These are phyloP conservation scores for Venustampulla echinocandica DNA, from an alignment of 495 filamentous ascomycete genomes.

Conservation along the genomic window DNA sequence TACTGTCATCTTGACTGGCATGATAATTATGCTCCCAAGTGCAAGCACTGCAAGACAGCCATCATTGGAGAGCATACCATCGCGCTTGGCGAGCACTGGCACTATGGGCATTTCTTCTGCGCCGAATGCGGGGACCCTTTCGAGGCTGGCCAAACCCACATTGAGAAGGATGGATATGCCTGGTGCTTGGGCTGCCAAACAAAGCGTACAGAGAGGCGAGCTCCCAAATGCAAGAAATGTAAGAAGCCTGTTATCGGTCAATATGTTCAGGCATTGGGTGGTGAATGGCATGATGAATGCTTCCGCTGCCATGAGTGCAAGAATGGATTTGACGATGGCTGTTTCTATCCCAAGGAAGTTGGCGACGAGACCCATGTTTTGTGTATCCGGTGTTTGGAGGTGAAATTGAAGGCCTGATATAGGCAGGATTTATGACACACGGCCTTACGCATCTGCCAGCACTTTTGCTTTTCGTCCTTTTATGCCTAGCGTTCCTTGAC, in stretches of 20 bases:
- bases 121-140: conserved; percentile 98
- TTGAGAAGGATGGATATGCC: conserved; percentile 97
- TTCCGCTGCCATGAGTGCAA: conserved; percentile 63
- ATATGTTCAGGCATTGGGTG: conserved; percentile 77
- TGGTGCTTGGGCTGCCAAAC: conserved; percentile 95
- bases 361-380: conserved; percentile 35
- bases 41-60: conserved; percentile 95
- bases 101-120: conserved; percentile 98
- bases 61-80: conserved; percentile 94
- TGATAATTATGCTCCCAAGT: conserved; percentile 84
- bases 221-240: conserved; percentile 80
- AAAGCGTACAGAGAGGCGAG: conserved; percentile 62
- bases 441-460: not conserved
- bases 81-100: conserved; percentile 89
- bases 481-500: not conserved
- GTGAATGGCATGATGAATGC: conserved; percentile 89
- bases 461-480: conserved; percentile 8
- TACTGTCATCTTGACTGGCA: conserved; percentile 99
- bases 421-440: not conserved
- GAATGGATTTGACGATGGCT: conserved; percentile 45
- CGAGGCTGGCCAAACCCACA: conserved; percentile 70
- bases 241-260: conserved; percentile 74
- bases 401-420: conserved; percentile 37
- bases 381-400: conserved; percentile 41
- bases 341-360: conserved; percentile 42